Conservation (phyloP, 2,329 filamentous ascomycete species). For the Phialemonium atrogriseum region DNA sequence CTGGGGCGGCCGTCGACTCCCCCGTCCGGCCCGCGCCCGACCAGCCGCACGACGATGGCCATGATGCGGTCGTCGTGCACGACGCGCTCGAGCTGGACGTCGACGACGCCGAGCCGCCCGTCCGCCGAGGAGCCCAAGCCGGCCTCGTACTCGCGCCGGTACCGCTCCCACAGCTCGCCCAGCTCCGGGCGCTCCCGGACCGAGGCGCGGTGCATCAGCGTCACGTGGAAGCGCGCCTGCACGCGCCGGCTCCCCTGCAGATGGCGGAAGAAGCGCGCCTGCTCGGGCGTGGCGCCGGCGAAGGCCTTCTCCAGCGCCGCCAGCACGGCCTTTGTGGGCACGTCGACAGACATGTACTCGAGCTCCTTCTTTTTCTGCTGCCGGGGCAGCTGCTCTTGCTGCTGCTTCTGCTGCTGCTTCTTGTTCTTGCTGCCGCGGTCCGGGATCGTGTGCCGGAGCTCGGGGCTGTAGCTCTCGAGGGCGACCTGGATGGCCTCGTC, state of each 20-base stretch:
- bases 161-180: constrained; percentile 78
- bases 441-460: constrained; percentile 67
- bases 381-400: constrained; percentile 22
- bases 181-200: constrained; percentile 54
- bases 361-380: constrained; percentile 38
- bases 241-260: constrained; percentile 67
- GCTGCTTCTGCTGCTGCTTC: constrained; percentile 23
- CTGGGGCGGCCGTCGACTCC: constrained; percentile 9
- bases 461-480: constrained; percentile 67
- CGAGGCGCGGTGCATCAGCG: constrained; percentile 73
- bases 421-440: constrained; percentile 41
- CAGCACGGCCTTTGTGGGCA: constrained; percentile 33
- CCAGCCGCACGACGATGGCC: constrained; percentile 77
- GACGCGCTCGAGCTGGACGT: constrained; percentile 58
- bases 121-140: constrained; percentile 28
- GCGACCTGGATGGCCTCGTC: constrained; percentile 72
- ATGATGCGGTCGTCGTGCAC: constrained; percentile 85
- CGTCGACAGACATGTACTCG: constrained; percentile 48
- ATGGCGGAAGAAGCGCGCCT: constrained; percentile 64
- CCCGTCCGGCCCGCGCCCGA: constrained; percentile 34
- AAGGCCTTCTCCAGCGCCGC: constrained; percentile 65
- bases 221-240: constrained; percentile 86
- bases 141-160: constrained; percentile 49
- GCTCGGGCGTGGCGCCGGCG: constrained; percentile 37
- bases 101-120: constrained; percentile 53